Evolutionary conservation across 805 yeast species (phyloP).

Genomic region (Suhomyces xylopsoci): DNA sequence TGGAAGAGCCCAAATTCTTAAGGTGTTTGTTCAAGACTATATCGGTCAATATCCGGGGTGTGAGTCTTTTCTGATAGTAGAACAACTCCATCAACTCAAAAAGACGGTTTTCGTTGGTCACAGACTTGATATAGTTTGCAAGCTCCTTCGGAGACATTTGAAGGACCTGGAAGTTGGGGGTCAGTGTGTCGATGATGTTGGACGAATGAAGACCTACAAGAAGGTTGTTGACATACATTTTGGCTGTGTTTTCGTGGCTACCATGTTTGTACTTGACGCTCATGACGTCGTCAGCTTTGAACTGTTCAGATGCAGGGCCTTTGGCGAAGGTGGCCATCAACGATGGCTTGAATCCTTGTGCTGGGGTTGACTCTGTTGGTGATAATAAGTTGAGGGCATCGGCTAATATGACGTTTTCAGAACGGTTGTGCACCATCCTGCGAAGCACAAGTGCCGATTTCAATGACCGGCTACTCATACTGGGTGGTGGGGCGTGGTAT

Average conservation of each 20-base stretch:
- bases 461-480: background rate
- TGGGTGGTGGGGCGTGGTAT: background rate
- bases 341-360: constrained; percentile 29
- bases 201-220: constrained; percentile 25
- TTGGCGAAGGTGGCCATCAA: constrained; percentile 28
- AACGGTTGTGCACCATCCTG: background rate
- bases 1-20: constrained; percentile 11
- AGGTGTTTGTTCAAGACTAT: constrained; percentile 26
- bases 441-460: background rate
- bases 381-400: constrained; percentile 37
- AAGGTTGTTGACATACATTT: constrained; percentile 15
- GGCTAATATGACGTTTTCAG: constrained; percentile 25
- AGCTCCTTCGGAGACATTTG: constrained; percentile 17
- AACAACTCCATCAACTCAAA: constrained; percentile 19
- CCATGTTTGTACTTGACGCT: constrained; percentile 2
- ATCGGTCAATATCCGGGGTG: constrained; percentile 22
- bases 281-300: constrained; percentile 10
- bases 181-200: constrained; percentile 3
- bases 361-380: constrained; percentile 13
- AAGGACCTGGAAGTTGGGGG: constrained; percentile 12
- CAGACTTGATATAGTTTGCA: constrained; percentile 15
- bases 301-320: constrained; percentile 33
- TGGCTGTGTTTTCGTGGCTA: background rate
- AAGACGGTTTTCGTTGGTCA: constrained; percentile 6
- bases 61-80: constrained; percentile 24